Evolutionary conservation across 495 filamentous ascomycete species (phyloP), one percentile per base, ranked within the genome.

Genomic region (Xylaria venustula): DNA sequence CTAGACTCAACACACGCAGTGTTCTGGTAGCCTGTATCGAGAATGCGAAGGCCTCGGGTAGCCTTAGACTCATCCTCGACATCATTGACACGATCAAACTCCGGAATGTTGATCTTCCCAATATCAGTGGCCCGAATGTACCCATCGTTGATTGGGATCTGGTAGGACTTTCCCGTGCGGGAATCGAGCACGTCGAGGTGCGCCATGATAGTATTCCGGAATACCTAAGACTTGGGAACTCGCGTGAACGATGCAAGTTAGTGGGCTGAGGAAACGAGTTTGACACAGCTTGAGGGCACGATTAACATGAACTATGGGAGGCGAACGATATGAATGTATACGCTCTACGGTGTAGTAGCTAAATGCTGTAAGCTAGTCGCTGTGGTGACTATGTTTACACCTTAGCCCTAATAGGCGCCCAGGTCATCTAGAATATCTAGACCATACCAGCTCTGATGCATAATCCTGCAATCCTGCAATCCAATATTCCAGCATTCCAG

Each of bases 21-120:
- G 61, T 83, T 83, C n/a, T 78, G 70, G 53, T 81, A 71, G 0
- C 79, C 81, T 0, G 79, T 74, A 59, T 83, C 81, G 51, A 79
- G 73, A 2, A 83, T 67, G 2, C 78, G 73, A 9, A 83, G 65
- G 2, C 80, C 81, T 9, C 37, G 51, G 19, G 34, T 5, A 19
- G 25, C 41, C n/a, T 23, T 45, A 36, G 15, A 7, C 25, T 9
- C 23, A 19, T 34, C 30, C 25, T 46, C 25, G 8, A 1, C 15
- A 37, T 23, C 19, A 25, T 34, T 44, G 9, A 20, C 14, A 7
- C 15, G 6, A 6, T 2, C 19, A 5, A 15, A 4, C 17, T 66
- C 54, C 0, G 62, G 69, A 8, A 23, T 59, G 56, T 70, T 73
- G 46, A 83, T 81, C 7, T 69, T 64, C 45, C 74, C 74, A 34